These are phyloP conservation scores for Lyophyllum atratum DNA, from an alignment of 768 basidiomycete species.

Conservation along the genomic window DNA sequence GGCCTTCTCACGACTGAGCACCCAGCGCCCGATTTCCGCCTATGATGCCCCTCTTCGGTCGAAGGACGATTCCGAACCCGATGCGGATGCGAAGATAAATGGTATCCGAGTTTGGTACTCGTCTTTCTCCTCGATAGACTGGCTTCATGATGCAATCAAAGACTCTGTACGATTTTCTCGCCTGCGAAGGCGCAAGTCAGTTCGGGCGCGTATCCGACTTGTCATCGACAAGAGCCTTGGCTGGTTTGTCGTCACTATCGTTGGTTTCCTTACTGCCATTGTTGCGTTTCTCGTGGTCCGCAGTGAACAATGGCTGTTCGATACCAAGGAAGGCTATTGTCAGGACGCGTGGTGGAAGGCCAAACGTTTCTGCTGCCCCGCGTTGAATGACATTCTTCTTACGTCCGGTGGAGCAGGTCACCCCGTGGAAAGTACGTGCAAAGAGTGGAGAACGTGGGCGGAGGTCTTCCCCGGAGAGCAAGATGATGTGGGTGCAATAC, in stretches of 20 bases:
- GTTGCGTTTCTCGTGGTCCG: conserved; percentile 87
- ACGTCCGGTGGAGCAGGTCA: not conserved
- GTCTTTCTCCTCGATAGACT: conserved; percentile 90
- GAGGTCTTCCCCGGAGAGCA: conserved; percentile 43
- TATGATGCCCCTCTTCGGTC: conserved; percentile 59
- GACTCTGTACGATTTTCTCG: conserved; percentile 82
- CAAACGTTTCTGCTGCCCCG: conserved; percentile 80
- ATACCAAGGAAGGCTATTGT: conserved; percentile 92
- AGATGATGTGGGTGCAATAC: conserved; percentile 37
- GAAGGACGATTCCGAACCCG: conserved; percentile 42
- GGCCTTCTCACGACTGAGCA: conserved; percentile 40
- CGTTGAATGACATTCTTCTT: conserved; percentile 21
- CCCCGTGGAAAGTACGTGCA: conserved; percentile 46
- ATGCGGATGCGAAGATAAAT: conserved; percentile 69
- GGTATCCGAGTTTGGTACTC: conserved; percentile 92
- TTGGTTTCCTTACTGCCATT: conserved; percentile 84
- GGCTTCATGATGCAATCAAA: conserved; percentile 96
- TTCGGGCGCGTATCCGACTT: conserved; percentile 65
- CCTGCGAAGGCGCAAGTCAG: conserved; percentile 68
- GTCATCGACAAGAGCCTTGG: conserved; percentile 78
- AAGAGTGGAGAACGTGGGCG: conserved; percentile 78
- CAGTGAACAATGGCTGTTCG: conserved; percentile 87
- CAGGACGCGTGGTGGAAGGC: conserved; percentile 66
- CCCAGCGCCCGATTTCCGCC: conserved; percentile 68
- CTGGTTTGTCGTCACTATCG: conserved; percentile 87